Evolutionary conservation across 164 flowering plant genomes (phyloP).

Genomic region (Liriodendron chinense): DNA sequence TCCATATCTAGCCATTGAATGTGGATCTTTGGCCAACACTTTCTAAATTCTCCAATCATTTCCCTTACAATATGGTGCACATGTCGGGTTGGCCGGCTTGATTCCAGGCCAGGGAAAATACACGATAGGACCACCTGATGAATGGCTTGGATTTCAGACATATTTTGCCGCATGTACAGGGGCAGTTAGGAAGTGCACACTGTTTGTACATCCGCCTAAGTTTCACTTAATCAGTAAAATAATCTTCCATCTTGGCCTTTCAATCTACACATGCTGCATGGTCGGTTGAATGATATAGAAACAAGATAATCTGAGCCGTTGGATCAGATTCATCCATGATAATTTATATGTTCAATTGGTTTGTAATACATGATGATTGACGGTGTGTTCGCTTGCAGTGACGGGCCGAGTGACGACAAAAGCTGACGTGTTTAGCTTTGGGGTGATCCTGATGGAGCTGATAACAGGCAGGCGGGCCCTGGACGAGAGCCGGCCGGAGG

Average conservation of each 20-base stretch:
- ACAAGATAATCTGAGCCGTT: no score
- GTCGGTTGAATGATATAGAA: no score
- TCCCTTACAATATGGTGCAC: neutral
- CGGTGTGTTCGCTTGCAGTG: conserved; percentile 32
- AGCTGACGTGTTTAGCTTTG: conserved; percentile 90
- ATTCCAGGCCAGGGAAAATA: neutral
- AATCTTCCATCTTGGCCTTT: no score
- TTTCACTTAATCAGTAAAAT: no score
- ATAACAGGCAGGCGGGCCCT: conserved; percentile 82
- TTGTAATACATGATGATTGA: neutral
- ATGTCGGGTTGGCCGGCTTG: neutral
- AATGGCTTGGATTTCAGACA: neutral
- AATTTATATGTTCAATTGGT: neutral
- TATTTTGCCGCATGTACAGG: neutral
- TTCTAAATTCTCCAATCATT: neutral
- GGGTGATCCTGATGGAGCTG: conserved; percentile 90
- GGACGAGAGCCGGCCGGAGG: conserved; percentile 75
- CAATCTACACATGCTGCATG: no score
- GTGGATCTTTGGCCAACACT: neutral
- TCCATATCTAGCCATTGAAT: no score
- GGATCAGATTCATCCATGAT: no score
- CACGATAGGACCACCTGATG: neutral
- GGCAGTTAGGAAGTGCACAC: neutral
- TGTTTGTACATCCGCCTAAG: no score
- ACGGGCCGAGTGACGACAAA: conserved; percentile 89